A percentile compares a stretch with the other conserved stretches of the same genome.
These are phyloP conservation scores for Cicer bijugum DNA, from an alignment of 306 rosid genomes.

Conservation along the genomic window DNA sequence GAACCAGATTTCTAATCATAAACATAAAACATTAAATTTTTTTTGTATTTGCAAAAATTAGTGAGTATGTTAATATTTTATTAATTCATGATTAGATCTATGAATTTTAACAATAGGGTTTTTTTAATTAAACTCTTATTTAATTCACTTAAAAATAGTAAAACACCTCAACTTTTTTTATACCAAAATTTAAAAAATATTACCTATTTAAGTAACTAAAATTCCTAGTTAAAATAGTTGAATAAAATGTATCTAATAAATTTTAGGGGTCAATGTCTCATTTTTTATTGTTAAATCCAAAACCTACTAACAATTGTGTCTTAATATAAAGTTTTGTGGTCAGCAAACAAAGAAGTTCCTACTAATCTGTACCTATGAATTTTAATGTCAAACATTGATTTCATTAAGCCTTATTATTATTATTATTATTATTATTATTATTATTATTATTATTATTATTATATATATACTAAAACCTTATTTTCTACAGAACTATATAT, in stretches of 20 bases:
- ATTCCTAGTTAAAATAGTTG: background rate
- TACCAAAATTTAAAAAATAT: background rate
- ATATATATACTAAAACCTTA: too few relatives aligned
- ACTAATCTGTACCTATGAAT: background rate
- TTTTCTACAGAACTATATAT: background rate
- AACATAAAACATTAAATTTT: background rate
- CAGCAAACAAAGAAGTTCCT: background rate
- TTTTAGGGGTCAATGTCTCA: background rate
- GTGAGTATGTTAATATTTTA: background rate
- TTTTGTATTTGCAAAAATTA: background rate
- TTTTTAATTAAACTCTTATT: background rate
- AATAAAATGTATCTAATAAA: background rate
- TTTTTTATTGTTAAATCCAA: background rate
- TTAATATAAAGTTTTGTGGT: background rate
- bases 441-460: background rate
- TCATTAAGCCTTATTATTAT: constrained; percentile 8
- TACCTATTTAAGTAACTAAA: background rate
- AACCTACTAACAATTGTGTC: constrained; percentile 5
- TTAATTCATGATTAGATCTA: constrained; percentile 24
- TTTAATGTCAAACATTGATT: constrained; percentile 13
- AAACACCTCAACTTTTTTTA: background rate
- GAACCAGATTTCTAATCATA: background rate
- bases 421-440: background rate
- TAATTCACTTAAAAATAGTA: background rate
- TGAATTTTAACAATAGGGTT: background rate